phyloP scores from a whole-genome alignment of 768 basidiomycete genomes.

The Kwoniella sp. region DNA sequence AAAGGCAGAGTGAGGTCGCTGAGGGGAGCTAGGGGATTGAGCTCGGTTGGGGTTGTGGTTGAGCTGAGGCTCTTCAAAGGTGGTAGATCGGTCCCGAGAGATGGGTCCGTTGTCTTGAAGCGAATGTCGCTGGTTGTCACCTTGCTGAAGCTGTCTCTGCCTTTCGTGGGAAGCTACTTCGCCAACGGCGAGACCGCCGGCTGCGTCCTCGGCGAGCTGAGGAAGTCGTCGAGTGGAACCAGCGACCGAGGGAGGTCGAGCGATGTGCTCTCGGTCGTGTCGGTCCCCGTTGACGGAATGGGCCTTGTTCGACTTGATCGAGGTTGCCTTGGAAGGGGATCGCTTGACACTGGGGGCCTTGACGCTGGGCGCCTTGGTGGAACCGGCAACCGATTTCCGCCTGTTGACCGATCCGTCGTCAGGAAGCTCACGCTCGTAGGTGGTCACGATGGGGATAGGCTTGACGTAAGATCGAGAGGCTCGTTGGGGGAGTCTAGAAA shows the following conservation, averaged over 20 bases:
- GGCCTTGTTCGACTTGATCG: constrained; percentile 21
- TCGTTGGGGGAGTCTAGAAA: constrained; percentile 3
- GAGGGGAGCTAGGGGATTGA: constrained; percentile 9
- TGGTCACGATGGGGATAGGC: constrained; percentile 48
- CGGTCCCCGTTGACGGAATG: constrained; percentile 15
- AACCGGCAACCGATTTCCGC: constrained; percentile 31
- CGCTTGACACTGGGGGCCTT: constrained; percentile 29
- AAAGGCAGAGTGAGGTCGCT: constrained; percentile 33
- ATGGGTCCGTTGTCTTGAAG: constrained; percentile 37
- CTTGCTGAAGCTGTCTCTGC: constrained; percentile 46
- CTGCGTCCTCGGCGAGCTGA: constrained; percentile 19
- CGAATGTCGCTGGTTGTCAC: constrained; percentile 23
- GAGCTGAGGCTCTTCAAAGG: constrained; percentile 27
- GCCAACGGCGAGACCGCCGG: constrained; percentile 33
- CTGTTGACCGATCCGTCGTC: constrained; percentile 26
- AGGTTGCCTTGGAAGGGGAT: constrained; percentile 9
- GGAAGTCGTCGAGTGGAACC: constrained; percentile 27
- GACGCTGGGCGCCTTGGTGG: constrained; percentile 31
- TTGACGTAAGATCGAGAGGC: constrained; percentile 44
- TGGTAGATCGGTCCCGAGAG: constrained; percentile 32
- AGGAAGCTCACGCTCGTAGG: constrained; percentile 42
- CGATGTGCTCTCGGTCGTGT: constrained; percentile 2
- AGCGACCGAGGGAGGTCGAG: constrained; percentile 25
- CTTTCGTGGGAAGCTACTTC: constrained; percentile 38
- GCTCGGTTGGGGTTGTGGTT: constrained; percentile 12